These are phyloP conservation scores for Pythium oligandrum DNA, from an alignment of 352 stramenopile species.

Conservation along the genomic window DNA sequence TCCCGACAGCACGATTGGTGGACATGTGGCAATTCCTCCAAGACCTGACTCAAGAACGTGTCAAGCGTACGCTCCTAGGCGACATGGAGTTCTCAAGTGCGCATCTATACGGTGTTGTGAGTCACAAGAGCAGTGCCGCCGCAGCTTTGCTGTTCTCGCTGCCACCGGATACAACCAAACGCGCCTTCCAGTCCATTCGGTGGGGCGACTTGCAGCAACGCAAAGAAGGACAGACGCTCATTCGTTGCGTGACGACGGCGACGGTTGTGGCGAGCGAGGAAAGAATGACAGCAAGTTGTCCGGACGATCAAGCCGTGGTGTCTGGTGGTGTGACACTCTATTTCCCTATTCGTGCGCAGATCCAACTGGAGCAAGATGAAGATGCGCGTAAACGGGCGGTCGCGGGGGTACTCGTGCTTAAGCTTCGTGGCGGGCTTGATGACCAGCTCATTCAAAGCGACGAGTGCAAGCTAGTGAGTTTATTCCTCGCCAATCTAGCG, in stretches of 20 bases:
- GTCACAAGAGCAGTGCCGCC: background rate
- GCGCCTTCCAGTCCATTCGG: slow-evolving; percentile 14
- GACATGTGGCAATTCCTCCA: slow-evolving; percentile 9
- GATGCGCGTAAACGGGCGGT: background rate
- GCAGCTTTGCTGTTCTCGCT: slow-evolving; percentile 17
- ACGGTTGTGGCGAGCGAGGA: slow-evolving; percentile 2
- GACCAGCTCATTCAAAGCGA: slow-evolving; percentile 1
- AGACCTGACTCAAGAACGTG: background rate
- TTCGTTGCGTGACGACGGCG: slow-evolving; percentile 5
- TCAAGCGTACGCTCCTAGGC: no score
- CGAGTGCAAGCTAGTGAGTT: no score
- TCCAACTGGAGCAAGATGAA: background rate
- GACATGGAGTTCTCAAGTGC: background rate
- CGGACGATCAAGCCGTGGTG: slow-evolving; percentile 1
- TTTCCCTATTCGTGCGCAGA: slow-evolving; percentile 4
- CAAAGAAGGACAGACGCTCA: slow-evolving; percentile 8
- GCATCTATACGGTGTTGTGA: slow-evolving; percentile 15
- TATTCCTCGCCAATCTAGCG: slow-evolving; percentile 5
- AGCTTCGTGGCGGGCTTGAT: slow-evolving; percentile 1
- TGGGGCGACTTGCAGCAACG: slow-evolving; percentile 9
- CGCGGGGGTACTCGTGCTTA: slow-evolving; percentile 9
- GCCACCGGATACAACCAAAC: slow-evolving; percentile 1
- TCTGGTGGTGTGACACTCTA: background rate
- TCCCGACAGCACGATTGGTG: background rate
- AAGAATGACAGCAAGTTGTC: background rate